phyloP scores from a whole-genome alignment of 257 asterid genomes.

The Anisodus tanguticus region DNA sequence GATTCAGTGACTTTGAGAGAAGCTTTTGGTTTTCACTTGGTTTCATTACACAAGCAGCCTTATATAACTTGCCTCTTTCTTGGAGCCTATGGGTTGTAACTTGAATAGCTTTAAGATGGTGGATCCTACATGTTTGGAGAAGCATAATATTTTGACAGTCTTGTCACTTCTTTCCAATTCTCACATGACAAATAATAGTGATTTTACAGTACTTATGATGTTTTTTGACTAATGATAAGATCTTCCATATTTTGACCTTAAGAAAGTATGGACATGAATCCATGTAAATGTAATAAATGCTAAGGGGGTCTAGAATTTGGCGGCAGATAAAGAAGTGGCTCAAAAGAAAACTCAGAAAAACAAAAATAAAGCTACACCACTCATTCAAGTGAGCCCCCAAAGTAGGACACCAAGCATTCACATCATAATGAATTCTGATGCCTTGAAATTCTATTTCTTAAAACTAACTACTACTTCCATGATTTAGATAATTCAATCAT shows the following conservation, averaged over 20 bases:
- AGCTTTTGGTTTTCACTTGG: not conserved
- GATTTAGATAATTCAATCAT: not conserved
- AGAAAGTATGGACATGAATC: slow-evolving; percentile 36
- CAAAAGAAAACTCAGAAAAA: slow-evolving; percentile 47
- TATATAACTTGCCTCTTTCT: slow-evolving; percentile 18
- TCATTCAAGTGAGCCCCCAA: slow-evolving; percentile 43
- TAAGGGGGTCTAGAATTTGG: slow-evolving; percentile 27
- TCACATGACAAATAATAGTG: slow-evolving; percentile 24
- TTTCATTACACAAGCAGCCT: not conserved
- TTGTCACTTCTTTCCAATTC: slow-evolving; percentile 29
- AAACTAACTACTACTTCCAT: slow-evolving; percentile 25
- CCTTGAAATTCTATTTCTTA: slow-evolving; percentile 35
- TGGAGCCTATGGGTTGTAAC: not conserved
- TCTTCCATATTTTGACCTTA: not conserved
- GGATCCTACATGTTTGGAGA: slow-evolving; percentile 43
- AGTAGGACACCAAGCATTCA: slow-evolving; percentile 33
- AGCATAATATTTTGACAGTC: slow-evolving; percentile 21
- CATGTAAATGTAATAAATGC: slow-evolving; percentile 41
- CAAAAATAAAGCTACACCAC: slow-evolving; percentile 44
- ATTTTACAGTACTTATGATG: not conserved
- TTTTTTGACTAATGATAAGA: slow-evolving; percentile 11
- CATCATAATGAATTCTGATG: slow-evolving; percentile 42
- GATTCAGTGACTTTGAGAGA: slow-evolving; percentile 19
- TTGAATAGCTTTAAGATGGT: slow-evolving; percentile 24
- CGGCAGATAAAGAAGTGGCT: slow-evolving; percentile 55